phyloP scores from a whole-genome alignment of 257 asterid genomes.

The Oldenlandia corymbosa region DNA sequence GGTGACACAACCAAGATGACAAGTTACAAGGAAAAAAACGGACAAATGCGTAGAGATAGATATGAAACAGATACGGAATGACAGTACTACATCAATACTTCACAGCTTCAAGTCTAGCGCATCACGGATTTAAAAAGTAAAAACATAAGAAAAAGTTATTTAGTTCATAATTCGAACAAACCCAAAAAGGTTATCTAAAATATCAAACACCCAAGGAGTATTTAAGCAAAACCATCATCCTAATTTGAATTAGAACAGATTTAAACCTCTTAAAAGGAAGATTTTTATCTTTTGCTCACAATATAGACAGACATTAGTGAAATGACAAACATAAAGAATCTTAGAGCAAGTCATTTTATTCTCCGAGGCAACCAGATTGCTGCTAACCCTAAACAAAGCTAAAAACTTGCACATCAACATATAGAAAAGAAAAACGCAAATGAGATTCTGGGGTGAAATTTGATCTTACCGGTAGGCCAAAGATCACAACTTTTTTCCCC shows the following conservation, averaged over 20 bases:
- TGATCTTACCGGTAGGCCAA: constrained; percentile 91
- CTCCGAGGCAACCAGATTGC: too few relatives aligned
- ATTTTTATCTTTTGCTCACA: not conserved
- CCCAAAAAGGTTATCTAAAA: not conserved
- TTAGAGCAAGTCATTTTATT: too few relatives aligned
- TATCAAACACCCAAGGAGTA: not conserved
- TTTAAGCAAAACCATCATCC: not conserved
- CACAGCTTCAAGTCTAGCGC: not conserved
- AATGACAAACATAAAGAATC: not conserved
- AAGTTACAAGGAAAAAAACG: too few relatives aligned
- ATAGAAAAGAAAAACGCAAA: not conserved
- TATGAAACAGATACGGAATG: not conserved
- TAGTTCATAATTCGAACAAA: too few relatives aligned
- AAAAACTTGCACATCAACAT: not conserved
- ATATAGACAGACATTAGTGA: not conserved
- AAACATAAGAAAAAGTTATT: not conserved
- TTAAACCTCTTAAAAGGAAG: not conserved
- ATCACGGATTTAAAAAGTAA: too few relatives aligned
- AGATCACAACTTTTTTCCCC: constrained; percentile 89
- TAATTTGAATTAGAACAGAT: not conserved
- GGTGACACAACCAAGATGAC: too few relatives aligned
- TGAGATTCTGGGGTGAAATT: not conserved
- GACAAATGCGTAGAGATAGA: not conserved
- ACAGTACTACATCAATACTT: not conserved
- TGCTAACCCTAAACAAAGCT: not conserved